These are phyloP conservation scores for Herpetomonas tarakana DNA, from an alignment of 208 protist species.

Conservation along the genomic window DNA sequence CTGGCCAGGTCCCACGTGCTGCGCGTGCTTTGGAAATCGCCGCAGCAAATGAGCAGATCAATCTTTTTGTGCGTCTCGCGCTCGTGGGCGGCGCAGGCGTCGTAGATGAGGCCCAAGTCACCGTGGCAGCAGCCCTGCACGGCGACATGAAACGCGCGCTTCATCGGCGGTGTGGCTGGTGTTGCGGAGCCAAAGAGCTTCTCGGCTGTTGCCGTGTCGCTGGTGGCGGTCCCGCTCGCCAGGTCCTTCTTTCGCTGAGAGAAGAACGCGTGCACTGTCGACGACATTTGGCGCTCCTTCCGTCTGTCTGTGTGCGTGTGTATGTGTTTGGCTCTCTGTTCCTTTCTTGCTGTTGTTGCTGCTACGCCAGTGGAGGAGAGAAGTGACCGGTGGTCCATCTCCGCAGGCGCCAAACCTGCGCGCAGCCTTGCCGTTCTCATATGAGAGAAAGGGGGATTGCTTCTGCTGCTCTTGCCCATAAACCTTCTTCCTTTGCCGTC, in stretches of 20 bases:
- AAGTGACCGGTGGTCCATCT: too few species aligned
- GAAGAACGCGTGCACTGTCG: conserved; percentile 41
- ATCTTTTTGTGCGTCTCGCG: conserved; percentile 76
- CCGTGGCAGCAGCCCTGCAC: conserved; percentile 98
- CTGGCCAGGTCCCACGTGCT: conserved; percentile 89
- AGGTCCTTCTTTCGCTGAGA: conserved; percentile 19
- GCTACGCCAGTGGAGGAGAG: too few species aligned
- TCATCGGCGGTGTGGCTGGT: conserved; percentile 7
- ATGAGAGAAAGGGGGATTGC: too few species aligned
- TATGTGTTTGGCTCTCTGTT: too few species aligned
- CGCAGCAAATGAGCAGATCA: conserved; percentile 97
- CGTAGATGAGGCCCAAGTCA: conserved; percentile 97
- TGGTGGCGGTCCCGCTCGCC: conserved; percentile 3
- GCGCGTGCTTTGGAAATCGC: conserved; percentile 97
- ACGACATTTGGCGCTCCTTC: conserved; percentile 15
- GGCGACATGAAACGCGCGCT: conserved; percentile 79
- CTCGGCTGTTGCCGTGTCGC: conserved; percentile 18
- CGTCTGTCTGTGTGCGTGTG: too few species aligned
- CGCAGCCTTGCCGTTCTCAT: too few species aligned
- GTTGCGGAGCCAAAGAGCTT: neutral
- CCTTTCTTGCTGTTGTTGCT: too few species aligned
- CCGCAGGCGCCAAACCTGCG: too few species aligned
- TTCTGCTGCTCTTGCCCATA: too few species aligned
- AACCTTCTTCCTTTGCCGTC: too few species aligned
- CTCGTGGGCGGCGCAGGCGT: conserved; percentile 79